Base-by-base conservation (phyloP, 192 early-diverging fungal species). In the Backusella luteola region DNA sequence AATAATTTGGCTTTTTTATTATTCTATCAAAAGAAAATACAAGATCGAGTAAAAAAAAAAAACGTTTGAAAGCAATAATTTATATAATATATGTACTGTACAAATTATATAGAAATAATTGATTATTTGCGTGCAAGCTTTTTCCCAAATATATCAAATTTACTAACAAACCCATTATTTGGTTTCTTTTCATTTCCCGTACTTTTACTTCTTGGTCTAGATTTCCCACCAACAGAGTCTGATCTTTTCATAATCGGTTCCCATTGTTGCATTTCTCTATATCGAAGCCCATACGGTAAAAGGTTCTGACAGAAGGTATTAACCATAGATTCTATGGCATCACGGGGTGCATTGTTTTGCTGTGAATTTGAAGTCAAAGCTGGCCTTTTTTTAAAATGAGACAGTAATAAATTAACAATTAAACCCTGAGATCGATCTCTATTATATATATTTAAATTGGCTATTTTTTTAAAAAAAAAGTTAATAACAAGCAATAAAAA, bases 321-420 rank as follows among this genome's bases (percentile, higher is more conserved):
- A 8, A 71, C 44, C 26, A 71, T 34, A 14, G 67, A 29, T n/a
- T 68, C 35, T 26, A 36, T 34, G 6, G 15, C 7, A 36, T 68
- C 67, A n/a, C 35, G 21, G 32, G 70, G 26, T 29, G 70, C 14
- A 14, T 46, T 71, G 26, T 41, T 69, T 11, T 69, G 14, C 6
- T 36, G 34, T 9, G 29, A 34, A 68, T 15, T 68, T 36, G 67
- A 15, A 68, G 11, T 68, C 15, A 68, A 26, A 12, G 11, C 8
- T 63, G 56, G 29, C 17, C 67, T 35, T 68, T 35, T 68, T 68
- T 68, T 68, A 7, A 68, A 35, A 36, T 46, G 42, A 44, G 70
- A 71, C 14, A 71, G 15, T 26, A 71, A 49, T 46, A 71, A 26
- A 71, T 71, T 71, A 4, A 71, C 70, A 44, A 71, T 44, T 11